phyloP scores from a whole-genome alignment of 106 monocot species.

The Triglochin maritima region DNA sequence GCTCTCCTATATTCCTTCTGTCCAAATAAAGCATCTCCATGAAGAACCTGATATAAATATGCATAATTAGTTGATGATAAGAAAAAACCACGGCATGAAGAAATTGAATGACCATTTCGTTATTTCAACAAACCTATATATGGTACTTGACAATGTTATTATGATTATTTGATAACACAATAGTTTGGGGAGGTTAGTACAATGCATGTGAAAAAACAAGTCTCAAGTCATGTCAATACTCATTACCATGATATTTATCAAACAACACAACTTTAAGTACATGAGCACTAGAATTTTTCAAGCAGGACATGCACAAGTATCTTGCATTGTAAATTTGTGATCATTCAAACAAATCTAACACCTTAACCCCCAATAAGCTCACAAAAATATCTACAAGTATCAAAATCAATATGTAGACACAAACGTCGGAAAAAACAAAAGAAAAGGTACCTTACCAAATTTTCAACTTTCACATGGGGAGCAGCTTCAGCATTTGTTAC shows the following conservation, averaged over 20 bases:
- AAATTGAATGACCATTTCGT: background rate
- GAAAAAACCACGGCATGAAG: background rate
- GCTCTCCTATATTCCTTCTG: constrained; percentile 78
- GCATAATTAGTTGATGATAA: background rate
- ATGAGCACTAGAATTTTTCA: too few species aligned
- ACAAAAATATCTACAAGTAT: background rate
- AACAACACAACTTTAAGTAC: too few species aligned
- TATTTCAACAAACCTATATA: background rate
- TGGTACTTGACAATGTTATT: too few species aligned
- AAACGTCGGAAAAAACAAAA: background rate
- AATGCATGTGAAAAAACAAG: too few species aligned
- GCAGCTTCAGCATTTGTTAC: constrained; percentile 38
- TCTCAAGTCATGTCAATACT: too few species aligned
- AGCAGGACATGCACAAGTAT: too few species aligned
- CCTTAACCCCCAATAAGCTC: too few species aligned
- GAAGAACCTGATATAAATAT: constrained; percentile 52
- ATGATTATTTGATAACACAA: too few species aligned
- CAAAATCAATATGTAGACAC: background rate
- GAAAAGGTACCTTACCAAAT: constrained; percentile 34
- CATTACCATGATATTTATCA: too few species aligned
- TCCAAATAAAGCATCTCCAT: constrained; percentile 93
- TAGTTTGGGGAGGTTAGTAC: too few species aligned
- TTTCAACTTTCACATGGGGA: constrained; percentile 64
- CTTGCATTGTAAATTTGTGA: too few species aligned
- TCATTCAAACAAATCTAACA: too few species aligned